Conservation (phyloP, 441 rosid genomes). For the Pelargonium fulgidum region DNA sequence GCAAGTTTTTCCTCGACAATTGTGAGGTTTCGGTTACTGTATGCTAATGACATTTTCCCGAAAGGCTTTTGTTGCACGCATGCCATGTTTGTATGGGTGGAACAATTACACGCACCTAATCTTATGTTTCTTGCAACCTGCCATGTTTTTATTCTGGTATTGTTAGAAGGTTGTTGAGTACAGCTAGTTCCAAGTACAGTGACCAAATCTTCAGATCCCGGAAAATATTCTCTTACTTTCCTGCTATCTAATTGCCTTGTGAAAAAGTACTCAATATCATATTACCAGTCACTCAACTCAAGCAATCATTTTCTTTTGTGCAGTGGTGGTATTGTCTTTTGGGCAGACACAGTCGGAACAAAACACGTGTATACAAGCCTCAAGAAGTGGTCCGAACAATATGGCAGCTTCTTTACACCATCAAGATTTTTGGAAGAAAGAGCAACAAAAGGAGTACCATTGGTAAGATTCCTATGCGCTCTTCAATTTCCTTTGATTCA, state of each 20-base stretch:
- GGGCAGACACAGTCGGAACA: constrained; percentile 70
- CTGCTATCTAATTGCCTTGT: too few species aligned
- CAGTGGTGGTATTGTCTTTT: constrained; percentile 82
- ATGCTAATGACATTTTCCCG: too few species aligned
- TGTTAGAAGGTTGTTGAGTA: background rate
- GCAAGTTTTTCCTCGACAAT: too few species aligned
- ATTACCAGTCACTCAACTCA: constrained; percentile 3
- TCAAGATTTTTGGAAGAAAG: constrained; percentile 44
- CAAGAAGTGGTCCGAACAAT: constrained; percentile 58
- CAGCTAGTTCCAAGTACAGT: background rate
- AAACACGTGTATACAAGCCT: constrained; percentile 53
- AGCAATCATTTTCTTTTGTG: constrained; percentile 13
- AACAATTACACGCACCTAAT: background rate
- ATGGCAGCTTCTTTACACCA: constrained; percentile 66
- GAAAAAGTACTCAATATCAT: too few species aligned
- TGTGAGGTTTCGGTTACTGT: too few species aligned
- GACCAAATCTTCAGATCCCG: background rate
- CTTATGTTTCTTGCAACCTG: background rate
- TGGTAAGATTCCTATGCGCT: background rate
- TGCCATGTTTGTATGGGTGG: too few species aligned
- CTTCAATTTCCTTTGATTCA: too few species aligned
- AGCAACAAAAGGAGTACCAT: background rate
- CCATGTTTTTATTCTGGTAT: background rate
- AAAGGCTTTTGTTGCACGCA: too few species aligned
- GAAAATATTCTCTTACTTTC: too few species aligned